These are phyloP conservation scores for Hypoxylon rickii DNA, from an alignment of 495 filamentous ascomycete species.

Conservation along the genomic window DNA sequence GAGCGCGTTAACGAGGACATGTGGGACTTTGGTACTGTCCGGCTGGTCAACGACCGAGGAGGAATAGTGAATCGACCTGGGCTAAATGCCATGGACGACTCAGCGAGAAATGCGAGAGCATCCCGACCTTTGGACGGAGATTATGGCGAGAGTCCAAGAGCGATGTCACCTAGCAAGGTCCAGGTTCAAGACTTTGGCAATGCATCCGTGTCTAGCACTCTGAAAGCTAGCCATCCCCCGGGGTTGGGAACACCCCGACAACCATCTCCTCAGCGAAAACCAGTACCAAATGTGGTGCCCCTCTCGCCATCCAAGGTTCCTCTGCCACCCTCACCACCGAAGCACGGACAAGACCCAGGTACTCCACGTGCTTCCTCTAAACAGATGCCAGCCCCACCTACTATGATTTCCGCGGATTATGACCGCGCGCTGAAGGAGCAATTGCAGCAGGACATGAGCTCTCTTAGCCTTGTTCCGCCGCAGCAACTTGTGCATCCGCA, in stretches of 20 bases:
- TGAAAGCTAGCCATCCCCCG: slow-evolving; percentile 41
- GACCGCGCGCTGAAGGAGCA: slow-evolving; percentile 63
- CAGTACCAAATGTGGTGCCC: slow-evolving; percentile 47
- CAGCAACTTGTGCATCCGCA: slow-evolving; percentile 11
- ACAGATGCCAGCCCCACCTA: slow-evolving; percentile 40
- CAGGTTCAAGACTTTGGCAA: slow-evolving; percentile 40
- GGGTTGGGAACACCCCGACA: slow-evolving; percentile 45
- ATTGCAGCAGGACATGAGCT: slow-evolving; percentile 62
- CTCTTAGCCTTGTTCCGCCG: slow-evolving; percentile 41
- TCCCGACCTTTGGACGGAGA: slow-evolving; percentile 50
- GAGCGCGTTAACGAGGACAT: slow-evolving; percentile 72
- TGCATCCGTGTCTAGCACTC: slow-evolving; percentile 40
- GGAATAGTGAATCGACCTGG: slow-evolving; percentile 51
- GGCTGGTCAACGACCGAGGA: slow-evolving; percentile 65
- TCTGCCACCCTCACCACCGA: slow-evolving; percentile 61
- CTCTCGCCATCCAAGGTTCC: slow-evolving; percentile 66
- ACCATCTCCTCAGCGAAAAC: slow-evolving; percentile 64
- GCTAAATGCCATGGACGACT: slow-evolving; percentile 71
- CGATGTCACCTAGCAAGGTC: slow-evolving; percentile 48
- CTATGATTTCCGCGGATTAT: slow-evolving; percentile 58
- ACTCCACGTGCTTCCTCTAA: slow-evolving; percentile 52
- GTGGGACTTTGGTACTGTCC: slow-evolving; percentile 95
- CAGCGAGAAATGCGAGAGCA: slow-evolving; percentile 68
- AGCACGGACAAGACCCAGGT: slow-evolving; percentile 41
- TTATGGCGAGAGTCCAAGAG: slow-evolving; percentile 52